These are phyloP conservation scores for Pisolithus marmoratus DNA, from an alignment of 768 basidiomycete species.

Conservation along the genomic window DNA sequence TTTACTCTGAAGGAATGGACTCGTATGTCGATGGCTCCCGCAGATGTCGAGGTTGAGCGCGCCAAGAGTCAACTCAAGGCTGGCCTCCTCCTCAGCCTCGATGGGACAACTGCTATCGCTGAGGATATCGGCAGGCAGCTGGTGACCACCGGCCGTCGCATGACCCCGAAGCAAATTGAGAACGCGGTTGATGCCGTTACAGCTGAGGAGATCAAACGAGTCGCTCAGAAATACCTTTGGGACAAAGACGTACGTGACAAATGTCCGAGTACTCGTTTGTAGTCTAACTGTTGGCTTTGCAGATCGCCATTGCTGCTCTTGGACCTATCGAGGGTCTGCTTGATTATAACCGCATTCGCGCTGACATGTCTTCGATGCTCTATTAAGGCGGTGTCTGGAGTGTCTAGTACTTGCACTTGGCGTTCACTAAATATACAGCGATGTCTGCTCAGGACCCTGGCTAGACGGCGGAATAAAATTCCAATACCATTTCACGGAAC, in stretches of 20 bases:
- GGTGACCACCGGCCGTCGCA: conserved; percentile 85
- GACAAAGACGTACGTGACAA: conserved; percentile 78
- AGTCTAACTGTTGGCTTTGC: conserved; percentile 4
- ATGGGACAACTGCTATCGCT: conserved; percentile 94
- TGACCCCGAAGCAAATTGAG: conserved; percentile 93
- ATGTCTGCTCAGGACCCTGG: no score
- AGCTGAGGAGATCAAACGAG: conserved; percentile 84
- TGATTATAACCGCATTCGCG: conserved; percentile 88
- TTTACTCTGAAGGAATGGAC: conserved; percentile 96
- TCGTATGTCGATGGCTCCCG: conserved; percentile 85
- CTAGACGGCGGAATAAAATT: no score
- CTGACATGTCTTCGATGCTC: conserved; percentile 76
- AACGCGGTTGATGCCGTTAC: conserved; percentile 86
- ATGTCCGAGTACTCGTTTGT: neutral
- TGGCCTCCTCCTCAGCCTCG: conserved; percentile 79
- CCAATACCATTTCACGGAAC: no score
- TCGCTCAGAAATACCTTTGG: conserved; percentile 96
- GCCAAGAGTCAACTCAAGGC: conserved; percentile 99
- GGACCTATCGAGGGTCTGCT: conserved; percentile 89
- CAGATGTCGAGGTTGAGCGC: conserved; percentile 85
- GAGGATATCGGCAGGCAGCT: conserved; percentile 99
- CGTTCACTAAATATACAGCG: neutral
- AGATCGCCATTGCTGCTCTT: conserved; percentile 85
- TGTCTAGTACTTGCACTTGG: neutral
- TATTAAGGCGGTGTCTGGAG: conserved; percentile 40